A percentile compares a stretch with the other conserved stretches of the same genome.
Evolutionary conservation across 352 stramenopile species (phyloP).

Genomic region (Blastocystis sp.): DNA sequence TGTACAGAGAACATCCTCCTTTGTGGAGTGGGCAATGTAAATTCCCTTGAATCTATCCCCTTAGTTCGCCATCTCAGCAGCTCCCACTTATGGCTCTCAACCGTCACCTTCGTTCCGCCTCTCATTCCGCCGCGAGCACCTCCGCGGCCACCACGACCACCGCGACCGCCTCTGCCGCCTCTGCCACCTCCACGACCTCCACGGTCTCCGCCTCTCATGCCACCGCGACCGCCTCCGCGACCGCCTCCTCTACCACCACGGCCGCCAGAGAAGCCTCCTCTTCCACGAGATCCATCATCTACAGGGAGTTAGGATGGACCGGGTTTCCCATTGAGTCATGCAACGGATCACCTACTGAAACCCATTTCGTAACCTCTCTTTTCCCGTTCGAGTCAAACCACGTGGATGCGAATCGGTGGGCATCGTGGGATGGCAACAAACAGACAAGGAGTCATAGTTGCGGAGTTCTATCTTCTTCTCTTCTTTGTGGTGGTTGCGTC

Average conservation of each 20-base stretch:
- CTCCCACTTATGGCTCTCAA: slow-evolving; percentile 84
- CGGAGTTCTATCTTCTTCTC: background rate
- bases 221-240: slow-evolving; percentile 71
- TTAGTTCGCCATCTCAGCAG: background rate
- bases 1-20: slow-evolving; percentile 96
- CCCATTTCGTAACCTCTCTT: background rate
- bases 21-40: slow-evolving; percentile 91
- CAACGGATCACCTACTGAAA: slow-evolving; percentile 22
- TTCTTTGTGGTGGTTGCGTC: slow-evolving; percentile 1
- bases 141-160: background rate
- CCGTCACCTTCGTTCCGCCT: slow-evolving; percentile 89
- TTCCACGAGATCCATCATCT: slow-evolving; percentile 68
- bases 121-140: slow-evolving; percentile 48
- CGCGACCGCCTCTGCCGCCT: slow-evolving; percentile 72
- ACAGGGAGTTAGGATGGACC: background rate
- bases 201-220: slow-evolving; percentile 64
- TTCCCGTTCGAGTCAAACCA: background rate
- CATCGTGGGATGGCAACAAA: background rate
- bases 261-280: slow-evolving; percentile 68
- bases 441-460: slow-evolving; percentile 41
- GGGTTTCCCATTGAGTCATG: background rate
- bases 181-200: slow-evolving; percentile 63
- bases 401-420: background rate
- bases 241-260: slow-evolving; percentile 64
- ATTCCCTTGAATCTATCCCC: slow-evolving; percentile 86